Evolutionary conservation across 1,284 basidiomycete species (phyloP).

Genomic region (Kwoniella shivajii): DNA sequence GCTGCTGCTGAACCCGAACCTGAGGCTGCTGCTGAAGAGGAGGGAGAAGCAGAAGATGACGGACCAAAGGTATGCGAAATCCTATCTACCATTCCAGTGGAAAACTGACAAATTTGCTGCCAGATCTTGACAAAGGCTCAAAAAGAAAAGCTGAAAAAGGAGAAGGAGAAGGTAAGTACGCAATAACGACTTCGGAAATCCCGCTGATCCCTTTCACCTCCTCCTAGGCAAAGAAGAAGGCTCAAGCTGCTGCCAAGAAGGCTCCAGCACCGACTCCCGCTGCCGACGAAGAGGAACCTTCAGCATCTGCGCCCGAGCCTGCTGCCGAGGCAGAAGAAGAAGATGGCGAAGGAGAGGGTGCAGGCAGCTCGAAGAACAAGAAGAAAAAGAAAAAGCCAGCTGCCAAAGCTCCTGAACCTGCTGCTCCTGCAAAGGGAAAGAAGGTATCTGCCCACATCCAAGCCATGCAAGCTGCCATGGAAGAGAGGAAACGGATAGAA

Average conservation of each 20-base stretch:
- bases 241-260: constrained; percentile 85
- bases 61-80: constrained; percentile 42
- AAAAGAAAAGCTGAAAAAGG: constrained; percentile 53
- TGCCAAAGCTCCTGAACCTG: constrained; percentile 68
- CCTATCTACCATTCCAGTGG: not conserved
- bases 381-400: constrained; percentile 88
- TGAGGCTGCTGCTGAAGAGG: constrained; percentile 52
- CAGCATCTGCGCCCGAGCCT: constrained; percentile 41
- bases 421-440: constrained; percentile 58
- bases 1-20: constrained; percentile 56
- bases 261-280: constrained; percentile 40
- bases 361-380: constrained; percentile 65
- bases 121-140: constrained; percentile 34
- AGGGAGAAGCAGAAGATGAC: constrained; percentile 75
- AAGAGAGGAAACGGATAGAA: constrained; percentile 81
- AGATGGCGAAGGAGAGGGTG: constrained; percentile 60
- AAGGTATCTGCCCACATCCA: constrained; percentile 72
- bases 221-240: constrained; percentile 90
- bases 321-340: constrained; percentile 63
- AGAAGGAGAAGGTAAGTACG: constrained; percentile 18
- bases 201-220: constrained; percentile 92
- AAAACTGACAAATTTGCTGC: constrained; percentile 21
- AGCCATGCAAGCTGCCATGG: constrained; percentile 75
- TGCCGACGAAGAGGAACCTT: constrained; percentile 31
- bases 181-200: constrained; percentile 57